Evolutionary conservation across 2,329 filamentous ascomycete species (phyloP), one percentile per base, ranked within the genome.

Genomic region (Simplicillium sp.): DNA sequence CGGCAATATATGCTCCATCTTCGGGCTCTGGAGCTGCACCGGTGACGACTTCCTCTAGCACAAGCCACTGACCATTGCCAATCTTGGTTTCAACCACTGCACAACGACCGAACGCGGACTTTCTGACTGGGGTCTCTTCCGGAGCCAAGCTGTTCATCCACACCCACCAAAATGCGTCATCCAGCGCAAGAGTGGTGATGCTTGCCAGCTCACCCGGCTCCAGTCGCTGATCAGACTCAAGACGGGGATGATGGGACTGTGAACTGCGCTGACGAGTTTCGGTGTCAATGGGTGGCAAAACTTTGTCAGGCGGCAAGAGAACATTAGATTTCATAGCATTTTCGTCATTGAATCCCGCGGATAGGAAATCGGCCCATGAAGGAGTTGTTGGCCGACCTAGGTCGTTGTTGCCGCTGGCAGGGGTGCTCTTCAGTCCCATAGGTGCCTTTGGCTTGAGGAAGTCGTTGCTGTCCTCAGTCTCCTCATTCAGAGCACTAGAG

Each of bases 101-200:
- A 55, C 92, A 98, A 47, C 92, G 77, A 31, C 92, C 92, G 58
- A 98, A 98, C 1, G 89, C 87, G 6, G 89, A 83, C 59, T 98
- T 98, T 45, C 92, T 80, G 36, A 82, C 75, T 0, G 80, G 64
- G 0, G 89, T 85, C 64, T 98, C 92, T 54, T 98, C 92, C 1
- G 81, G 84, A 2, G 90, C 88, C 54, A 98, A 67, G 70, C 90
- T 97, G 51, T 80, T 94, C 73, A 98, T 97, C 92, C 92, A 98
- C 4, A 97, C 92, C 90, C 92, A 97, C 92, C 92, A 98, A 61
- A 98, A 98, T 1, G 88, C 84, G 58, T 97, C 90, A 52, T 98
- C 92, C 5, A 98, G 71, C 47, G 92, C 82, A 43, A 97, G 77
- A 31, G 75, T 75, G 17, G 77, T 84, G 55, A 98, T 95, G 57